Evolutionary conservation across 2,329 filamentous ascomycete species (phyloP), one percentile per base, ranked within the genome.

Genomic region (Cephalotrichum gorgonifer): DNA sequence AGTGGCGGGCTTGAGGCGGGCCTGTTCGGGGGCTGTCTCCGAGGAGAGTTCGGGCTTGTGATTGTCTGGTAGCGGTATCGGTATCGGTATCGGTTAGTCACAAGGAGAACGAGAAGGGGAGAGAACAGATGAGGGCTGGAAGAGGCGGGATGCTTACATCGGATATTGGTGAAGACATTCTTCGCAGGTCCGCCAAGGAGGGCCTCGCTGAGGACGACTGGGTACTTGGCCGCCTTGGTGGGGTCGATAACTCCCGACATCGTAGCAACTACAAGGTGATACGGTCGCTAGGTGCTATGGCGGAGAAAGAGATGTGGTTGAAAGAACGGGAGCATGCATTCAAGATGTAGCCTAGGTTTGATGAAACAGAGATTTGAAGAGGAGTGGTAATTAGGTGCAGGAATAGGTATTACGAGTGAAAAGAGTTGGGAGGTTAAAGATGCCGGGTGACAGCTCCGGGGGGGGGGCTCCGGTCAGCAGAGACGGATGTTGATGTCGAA

Each of bases 131-230:
- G 25, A 43, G 44, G 27, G 23, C 22, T 42, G 38, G 15, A 15
- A 23, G 20, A 14, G 12, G 9, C 44, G 12, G 33, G 30, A 38
- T 27, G 41, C 74, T 52, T 71, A 82, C 79, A 83, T 64, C 74
- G 68, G 44, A 84, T 69, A 49, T 75, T 75, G 1, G 79, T 83
- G 55, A 78, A 81, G 44, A 78, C 66, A 52, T 81, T 76, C 54
- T 76, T 78, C 28, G 74, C 65, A 1, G 74, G 62, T 53, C 74
- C 76, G 39, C 76, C 75, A 31, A 81, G 65, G 28, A 84, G 65
- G 26, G 75, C 74, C 56, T 83, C 79, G 60, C 80, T 81, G 42
- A 84, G 68, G 43, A 83, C 72, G 50, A 84, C 74, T 45, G 78
- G 79, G 58, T 83, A 84, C 58, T 79, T 78, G 51, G 72, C 78